Base-by-base conservation (phyloP, 352 stramenopile genomes). In the Pythium sp. region DNA sequence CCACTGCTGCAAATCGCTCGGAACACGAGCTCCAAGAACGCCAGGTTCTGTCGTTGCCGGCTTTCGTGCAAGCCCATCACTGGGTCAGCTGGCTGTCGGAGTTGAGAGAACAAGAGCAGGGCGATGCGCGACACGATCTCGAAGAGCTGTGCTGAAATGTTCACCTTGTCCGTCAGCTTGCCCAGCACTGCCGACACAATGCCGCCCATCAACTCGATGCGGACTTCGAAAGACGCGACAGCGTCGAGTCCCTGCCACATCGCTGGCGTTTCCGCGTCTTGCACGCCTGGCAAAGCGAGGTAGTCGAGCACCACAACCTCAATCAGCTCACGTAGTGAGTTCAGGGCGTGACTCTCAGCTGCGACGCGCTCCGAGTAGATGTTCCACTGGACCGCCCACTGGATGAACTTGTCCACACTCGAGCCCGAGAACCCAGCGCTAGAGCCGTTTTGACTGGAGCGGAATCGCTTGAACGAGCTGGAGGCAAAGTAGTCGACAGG, bases 361-460 rank as follows among this genome's bases (percentile, higher is more conserved):
- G 84, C 84, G 62, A 95, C 82, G 24, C 84, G 82, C 58, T 95
- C 87, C 34, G 87, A 95, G 68, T 92, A 95, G 30, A 89, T 73
- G 61, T 95, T 95, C 87, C 87, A 95, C 51, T 89, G 77, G 30
- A 94, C 79, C 8, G 87, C 84, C 87, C 87, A 95, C 65, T 90
- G 78, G 32, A 95, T 67, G 58, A 93, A 80, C 55, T 75, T 61
- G 36, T 90, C 71, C 34, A 77, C 72, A 20, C 69, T 75, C 53
- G 73, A 72, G 28, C 77, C 74, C 15, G 81, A 84, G 26, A 59
- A 43, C 15, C 54, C 54, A 22, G 26, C 28, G 51, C 64, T 77
- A 11, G 46, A 32, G 9, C 72, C 74, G 43, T 76, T 72, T 18
- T 71, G 70, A 69, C 79, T 89, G 7, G 85, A 79, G 15, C 84